Percentiles rank a stretch among this genome's conserved stretches.
These are phyloP conservation scores for Termitomyces titanicus DNA, from an alignment of 768 basidiomycete genomes.

Conservation along the genomic window DNA sequence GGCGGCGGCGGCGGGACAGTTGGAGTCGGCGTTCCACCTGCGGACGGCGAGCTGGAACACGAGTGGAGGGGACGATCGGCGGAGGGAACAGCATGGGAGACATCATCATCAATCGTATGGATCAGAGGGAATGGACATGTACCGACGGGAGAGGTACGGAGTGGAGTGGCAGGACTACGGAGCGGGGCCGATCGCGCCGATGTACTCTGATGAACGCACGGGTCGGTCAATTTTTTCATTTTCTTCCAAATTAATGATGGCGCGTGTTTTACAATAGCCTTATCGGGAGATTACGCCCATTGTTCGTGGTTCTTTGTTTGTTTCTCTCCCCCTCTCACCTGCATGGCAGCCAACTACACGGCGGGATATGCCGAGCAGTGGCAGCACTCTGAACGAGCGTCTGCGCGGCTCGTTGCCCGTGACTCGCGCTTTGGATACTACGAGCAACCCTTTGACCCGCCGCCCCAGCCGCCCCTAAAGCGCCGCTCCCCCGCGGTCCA, in stretches of 20 bases:
- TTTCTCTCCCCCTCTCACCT: neutral
- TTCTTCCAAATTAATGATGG: conserved; percentile 4
- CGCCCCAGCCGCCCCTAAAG: conserved; percentile 27
- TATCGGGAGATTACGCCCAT: conserved; percentile 40
- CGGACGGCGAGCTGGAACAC: conserved; percentile 57
- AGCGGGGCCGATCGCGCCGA: conserved; percentile 23
- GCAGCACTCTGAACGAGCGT: conserved; percentile 52
- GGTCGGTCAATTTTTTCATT: conserved; percentile 32
- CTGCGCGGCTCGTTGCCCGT: conserved; percentile 57
- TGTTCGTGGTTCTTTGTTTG: conserved; percentile 23
- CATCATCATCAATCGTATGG: conserved; percentile 17
- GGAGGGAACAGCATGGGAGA: conserved; percentile 18
- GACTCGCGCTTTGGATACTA: conserved; percentile 16
- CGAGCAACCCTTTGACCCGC: conserved; percentile 4
- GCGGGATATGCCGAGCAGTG: conserved; percentile 25
- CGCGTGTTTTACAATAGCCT: conserved; percentile 23
- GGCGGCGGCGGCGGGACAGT: no score
- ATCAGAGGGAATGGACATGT: conserved; percentile 23
- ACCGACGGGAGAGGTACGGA: neutral
- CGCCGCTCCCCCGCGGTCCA: conserved; percentile 25
- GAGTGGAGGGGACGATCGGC: conserved; percentile 14
- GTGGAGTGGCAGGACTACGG: conserved; percentile 28
- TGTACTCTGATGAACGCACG: conserved; percentile 58
- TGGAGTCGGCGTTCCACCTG: conserved; percentile 43
- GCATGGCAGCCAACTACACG: conserved; percentile 14